Conservation (phyloP, 345 rosid genomes). For the Hirschfeldia incana region DNA sequence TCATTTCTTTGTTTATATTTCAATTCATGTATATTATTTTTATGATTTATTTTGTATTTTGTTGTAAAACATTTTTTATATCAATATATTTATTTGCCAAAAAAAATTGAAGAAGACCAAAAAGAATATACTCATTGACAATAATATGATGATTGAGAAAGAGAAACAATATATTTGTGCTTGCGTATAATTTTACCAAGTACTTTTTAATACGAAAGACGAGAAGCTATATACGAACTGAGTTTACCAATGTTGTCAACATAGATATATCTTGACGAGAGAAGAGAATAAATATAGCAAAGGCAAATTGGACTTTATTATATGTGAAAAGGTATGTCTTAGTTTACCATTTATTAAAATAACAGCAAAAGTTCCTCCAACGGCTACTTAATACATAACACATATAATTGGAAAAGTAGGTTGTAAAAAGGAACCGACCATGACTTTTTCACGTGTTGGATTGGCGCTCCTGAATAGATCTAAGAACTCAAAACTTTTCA, state of each 20-base stretch:
- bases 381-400: conserved; percentile 26
- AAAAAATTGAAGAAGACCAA: neutral
- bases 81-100: neutral
- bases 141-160: neutral
- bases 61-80: neutral
- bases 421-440: conserved; percentile 33
- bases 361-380: conserved; percentile 8
- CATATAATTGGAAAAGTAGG: conserved; percentile 4
- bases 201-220: neutral
- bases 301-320: neutral
- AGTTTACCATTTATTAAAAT: no score
- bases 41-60: no score
- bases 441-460: conserved; percentile 30
- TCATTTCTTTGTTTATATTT: neutral
- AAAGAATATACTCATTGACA: no score
- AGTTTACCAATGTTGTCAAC: neutral
- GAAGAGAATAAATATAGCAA: neutral
- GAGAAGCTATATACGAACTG: neutral
- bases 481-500: conserved; percentile 2
- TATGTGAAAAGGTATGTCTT: neutral
- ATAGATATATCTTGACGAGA: neutral
- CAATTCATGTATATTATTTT: no score
- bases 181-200: neutral
- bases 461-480: conserved; percentile 27
- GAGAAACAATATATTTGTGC: neutral